Base-by-base conservation (phyloP, 805 yeast species). In the Jamesozyma gamospora region DNA sequence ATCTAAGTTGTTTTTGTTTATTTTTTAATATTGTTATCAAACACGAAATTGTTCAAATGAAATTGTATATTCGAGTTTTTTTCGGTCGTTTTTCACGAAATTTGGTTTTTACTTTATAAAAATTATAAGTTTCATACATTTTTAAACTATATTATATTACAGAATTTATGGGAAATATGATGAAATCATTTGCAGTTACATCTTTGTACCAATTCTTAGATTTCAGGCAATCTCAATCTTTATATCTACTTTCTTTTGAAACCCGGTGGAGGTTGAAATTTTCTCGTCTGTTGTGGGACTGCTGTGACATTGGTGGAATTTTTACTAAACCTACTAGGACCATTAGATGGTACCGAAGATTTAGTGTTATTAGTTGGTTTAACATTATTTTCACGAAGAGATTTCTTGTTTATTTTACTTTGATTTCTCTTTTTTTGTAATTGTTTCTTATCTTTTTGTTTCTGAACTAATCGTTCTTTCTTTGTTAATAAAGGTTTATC, bases 401-500 rank as follows among this genome's bases (percentile, higher is more conserved):
- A 29, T 29, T n/a, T 29, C 11, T 36, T 33, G 4, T 41, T 36
- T 7, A 34, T 42, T 32, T 43, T 48, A 42, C 35, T 60, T 50
- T 42, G 62, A 36, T 34, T 59, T 48, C 38, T 62, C 51, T 39
- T 64, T 48, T 45, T 64, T 39, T 39, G 61, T 50, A 49, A 40
- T 43, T 42, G 65, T 61, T 39, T 67, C 42, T 36, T 62, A 58
- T 44, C 66, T 50, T 42, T 53, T 47, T 50, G 60, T 50, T 46
- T 49, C 36, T 53, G 53, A 46, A 41, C 54, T 50, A 46, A 48
- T 49, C 58, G 55, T 52, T 52, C 66, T 63, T 35, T 65, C 56
- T 51, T 70, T 64, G 19, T 67, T 50, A 42, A 65, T 60, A 32
- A 75, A 69, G 41, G 85, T 74, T n/a, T 79, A 69, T 63, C 83